Conservation (phyloP, 2,329 filamentous ascomycete genomes). For the Orbilia oligospora region DNA sequence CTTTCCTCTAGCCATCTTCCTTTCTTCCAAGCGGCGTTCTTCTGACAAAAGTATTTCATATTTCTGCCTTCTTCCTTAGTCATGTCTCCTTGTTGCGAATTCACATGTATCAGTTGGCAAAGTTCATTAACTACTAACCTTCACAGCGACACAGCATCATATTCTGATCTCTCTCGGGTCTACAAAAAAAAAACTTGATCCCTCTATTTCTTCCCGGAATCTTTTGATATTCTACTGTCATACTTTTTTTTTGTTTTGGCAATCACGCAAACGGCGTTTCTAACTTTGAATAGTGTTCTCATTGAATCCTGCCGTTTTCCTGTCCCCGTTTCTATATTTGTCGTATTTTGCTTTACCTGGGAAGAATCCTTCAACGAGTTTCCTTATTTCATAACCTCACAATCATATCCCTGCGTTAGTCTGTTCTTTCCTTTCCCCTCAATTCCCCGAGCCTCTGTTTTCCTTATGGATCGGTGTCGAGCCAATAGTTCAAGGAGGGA, state of each 20-base stretch:
- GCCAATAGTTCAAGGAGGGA: too few relatives aligned
- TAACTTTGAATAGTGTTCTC: constrained; percentile 30
- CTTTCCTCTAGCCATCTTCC: constrained; percentile 1
- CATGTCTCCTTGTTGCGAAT: constrained; percentile 38
- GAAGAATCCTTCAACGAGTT: constrained; percentile 22
- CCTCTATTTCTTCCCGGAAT: background rate
- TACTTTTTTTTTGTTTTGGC: constrained; percentile 29
- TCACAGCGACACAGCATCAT: constrained; percentile 43
- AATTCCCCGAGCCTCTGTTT: too few relatives aligned
- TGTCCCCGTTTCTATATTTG: constrained; percentile 8
- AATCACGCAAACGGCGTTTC: constrained; percentile 53
- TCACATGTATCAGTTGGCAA: constrained; percentile 18
- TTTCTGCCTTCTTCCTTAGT: background rate
- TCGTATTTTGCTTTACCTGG: constrained; percentile 32
- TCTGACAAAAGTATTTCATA: constrained; percentile 49
- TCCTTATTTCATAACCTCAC: constrained; percentile 18
- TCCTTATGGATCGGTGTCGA: too few relatives aligned
- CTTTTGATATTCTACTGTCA: constrained; percentile 27
- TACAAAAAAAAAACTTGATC: constrained; percentile 42
- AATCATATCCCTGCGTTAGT: constrained; percentile 35
- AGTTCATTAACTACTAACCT: constrained; percentile 57
- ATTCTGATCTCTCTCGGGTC: constrained; percentile 51
- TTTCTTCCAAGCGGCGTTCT: constrained; percentile 38
- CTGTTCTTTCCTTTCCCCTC: background rate
- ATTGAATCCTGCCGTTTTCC: constrained; percentile 14